Evolutionary conservation across 2,329 filamentous ascomycete species (phyloP), one percentile per base, ranked within the genome.

Genomic region (Helminthosporium solani): DNA sequence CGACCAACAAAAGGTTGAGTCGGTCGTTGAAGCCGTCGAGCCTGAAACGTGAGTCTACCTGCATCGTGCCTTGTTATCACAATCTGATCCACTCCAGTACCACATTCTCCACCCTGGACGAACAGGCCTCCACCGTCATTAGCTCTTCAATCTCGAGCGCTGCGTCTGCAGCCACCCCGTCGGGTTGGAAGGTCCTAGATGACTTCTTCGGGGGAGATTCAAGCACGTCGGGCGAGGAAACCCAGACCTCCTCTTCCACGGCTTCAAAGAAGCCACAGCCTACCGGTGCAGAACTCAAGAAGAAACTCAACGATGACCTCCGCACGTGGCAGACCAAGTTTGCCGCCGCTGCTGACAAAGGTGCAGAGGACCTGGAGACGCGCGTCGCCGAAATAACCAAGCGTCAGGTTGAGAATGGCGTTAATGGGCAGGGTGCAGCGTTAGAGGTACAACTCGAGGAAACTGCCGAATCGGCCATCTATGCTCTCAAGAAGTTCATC

Each of bases 281-380:
- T 14, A 64, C 61, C 3, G 56, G 55, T 9, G 63, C 53, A 23
- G 75, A 79, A 35, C 69, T 75, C 14, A 78, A 81, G 20, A 79
- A 80, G 43, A 79, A 77, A 52, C 87, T 97, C 33, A 78, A 84
- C 1, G 80, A 86, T 35, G 94, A 99, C 66, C 79, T 99, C 12
- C 80, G 82, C 55, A 79, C 80, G 45, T 99, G 94, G 92, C 87
- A 96, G 70, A 82, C 83, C 51, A 95, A 95, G 63, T 96, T 96
- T 66, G 81, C 87, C 21, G 83, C 85, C 49, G 90, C 90, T 8
- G 89, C 89, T 7, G 87, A 95, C 49, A 90, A 95, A 65, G 91
- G 90, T 5, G 75, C 81, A n/a, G 82, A 85, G 50, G 82, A 87
- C 58, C 74, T 88, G 5, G 77, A 82, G 50, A 75, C 80, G 23